Percentiles rank a stretch among this genome's conserved stretches.
Evolutionary conservation across 371 early-diverging fungal genomes (phyloP).

Genomic region (Apophysomyces trapeziformis): DNA sequence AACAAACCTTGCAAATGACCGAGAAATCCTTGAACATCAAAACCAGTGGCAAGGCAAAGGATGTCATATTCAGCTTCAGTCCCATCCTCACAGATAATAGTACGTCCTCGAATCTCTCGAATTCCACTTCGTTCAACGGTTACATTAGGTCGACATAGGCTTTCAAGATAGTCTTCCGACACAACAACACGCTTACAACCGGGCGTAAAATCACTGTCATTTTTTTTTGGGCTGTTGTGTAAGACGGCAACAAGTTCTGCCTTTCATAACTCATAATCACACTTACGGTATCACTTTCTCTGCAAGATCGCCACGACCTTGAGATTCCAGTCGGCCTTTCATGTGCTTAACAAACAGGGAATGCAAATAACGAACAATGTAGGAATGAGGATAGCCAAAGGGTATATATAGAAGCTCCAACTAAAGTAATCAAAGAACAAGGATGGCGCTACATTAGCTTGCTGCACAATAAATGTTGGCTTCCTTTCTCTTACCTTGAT

Average conservation of each 20-base stretch:
- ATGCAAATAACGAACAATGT: background rate
- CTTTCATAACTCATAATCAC: background rate
- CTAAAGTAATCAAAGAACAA: conserved; percentile 8
- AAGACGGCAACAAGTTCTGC: background rate
- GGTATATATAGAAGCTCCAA: conserved; percentile 16
- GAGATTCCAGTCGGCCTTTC: conserved; percentile 10
- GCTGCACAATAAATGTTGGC: too few relatives aligned
- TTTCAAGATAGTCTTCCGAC: conserved; percentile 30
- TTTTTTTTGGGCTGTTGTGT: too few relatives aligned
- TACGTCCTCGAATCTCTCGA: conserved; percentile 22
- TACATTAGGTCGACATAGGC: conserved; percentile 25
- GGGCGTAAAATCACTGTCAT: conserved; percentile 12
- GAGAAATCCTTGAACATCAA: conserved; percentile 28
- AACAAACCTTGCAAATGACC: conserved; percentile 28
- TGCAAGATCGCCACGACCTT: conserved; percentile 26
- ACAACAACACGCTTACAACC: conserved; percentile 38
- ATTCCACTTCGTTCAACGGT: conserved; percentile 21
- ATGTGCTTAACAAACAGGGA: conserved; percentile 10
- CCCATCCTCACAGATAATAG: conserved; percentile 26
- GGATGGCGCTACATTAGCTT: too few relatives aligned
- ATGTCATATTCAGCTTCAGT: conserved; percentile 31
- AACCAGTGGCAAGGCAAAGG: conserved; percentile 34
- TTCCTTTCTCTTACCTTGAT: conserved; percentile 7
- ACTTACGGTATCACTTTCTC: conserved; percentile 18
- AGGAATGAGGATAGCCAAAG: background rate